A percentile compares a stretch with the other conserved stretches of the same genome.
These are phyloP conservation scores for Lipomyces spencermartinsiae DNA, from an alignment of 805 yeast species.

Conservation along the genomic window DNA sequence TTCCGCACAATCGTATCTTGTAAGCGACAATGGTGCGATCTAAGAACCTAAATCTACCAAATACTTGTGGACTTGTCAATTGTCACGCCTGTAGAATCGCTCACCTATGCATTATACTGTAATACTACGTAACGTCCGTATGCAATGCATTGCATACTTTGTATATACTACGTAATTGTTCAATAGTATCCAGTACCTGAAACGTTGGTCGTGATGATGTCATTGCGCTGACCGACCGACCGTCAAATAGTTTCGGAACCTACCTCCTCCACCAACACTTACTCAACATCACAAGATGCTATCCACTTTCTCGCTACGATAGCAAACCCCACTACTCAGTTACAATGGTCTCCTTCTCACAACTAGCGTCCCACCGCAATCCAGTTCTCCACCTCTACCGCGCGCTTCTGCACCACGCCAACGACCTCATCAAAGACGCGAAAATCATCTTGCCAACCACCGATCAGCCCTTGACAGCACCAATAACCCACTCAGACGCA, in stretches of 20 bases:
- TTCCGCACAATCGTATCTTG: too few species aligned
- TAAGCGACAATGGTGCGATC: too few species aligned
- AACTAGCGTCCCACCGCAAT: constrained; percentile 12
- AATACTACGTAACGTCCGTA: too few species aligned
- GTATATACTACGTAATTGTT: too few species aligned
- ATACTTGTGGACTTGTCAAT: too few species aligned
- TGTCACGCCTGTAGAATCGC: background rate
- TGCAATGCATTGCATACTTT: too few species aligned
- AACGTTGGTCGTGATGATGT: background rate
- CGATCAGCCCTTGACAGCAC: background rate
- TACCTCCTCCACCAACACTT: background rate
- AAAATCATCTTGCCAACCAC: background rate
- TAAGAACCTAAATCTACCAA: too few species aligned
- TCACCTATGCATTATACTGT: too few species aligned
- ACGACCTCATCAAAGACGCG: background rate
- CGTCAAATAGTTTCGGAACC: too few species aligned
- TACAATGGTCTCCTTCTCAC: constrained; percentile 1
- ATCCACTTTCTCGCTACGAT: background rate
- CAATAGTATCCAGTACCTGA: too few species aligned
- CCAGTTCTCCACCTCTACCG: constrained; percentile 27
- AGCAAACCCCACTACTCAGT: background rate
- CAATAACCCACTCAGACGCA: constrained; percentile 8
- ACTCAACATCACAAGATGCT: background rate
- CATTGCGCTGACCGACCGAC: too few species aligned
- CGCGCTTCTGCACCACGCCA: constrained; percentile 20